phyloP scores from a whole-genome alignment of 192 early-diverging fungal species.

The Oehlia diaphana region DNA sequence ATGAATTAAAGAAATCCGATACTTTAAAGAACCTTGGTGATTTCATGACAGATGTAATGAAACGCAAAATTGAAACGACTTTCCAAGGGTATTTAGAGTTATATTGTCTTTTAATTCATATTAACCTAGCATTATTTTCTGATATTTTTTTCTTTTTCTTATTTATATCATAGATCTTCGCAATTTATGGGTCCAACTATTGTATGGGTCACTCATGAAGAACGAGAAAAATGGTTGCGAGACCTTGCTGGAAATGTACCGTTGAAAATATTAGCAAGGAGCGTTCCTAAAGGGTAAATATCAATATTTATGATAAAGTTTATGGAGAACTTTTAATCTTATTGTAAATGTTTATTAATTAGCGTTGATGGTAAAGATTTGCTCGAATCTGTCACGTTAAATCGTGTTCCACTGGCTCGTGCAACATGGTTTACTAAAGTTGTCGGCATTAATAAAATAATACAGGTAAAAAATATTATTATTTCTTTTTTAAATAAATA shows the following conservation, averaged over 20 bases:
- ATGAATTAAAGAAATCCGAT: slow-evolving; percentile 49
- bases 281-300: slow-evolving; percentile 38
- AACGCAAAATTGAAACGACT: slow-evolving; percentile 34
- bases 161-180: slow-evolving; percentile 34
- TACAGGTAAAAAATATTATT: slow-evolving; percentile 34
- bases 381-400: slow-evolving; percentile 52
- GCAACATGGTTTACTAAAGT: slow-evolving; percentile 75
- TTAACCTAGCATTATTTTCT: background rate
- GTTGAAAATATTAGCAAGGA: slow-evolving; percentile 47
- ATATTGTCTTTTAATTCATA: background rate
- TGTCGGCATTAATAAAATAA: slow-evolving; percentile 59
- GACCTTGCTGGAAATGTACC: slow-evolving; percentile 46
- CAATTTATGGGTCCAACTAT: slow-evolving; percentile 51
- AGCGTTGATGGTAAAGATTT: slow-evolving; percentile 64
- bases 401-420: slow-evolving; percentile 60
- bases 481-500: background rate
- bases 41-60: slow-evolving; percentile 37
- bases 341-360: background rate
- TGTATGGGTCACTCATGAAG: slow-evolving; percentile 43
- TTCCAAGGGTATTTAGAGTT: slow-evolving; percentile 33
- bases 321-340: background rate
- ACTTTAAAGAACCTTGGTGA: slow-evolving; percentile 39
- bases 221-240: slow-evolving; percentile 57
- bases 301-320: background rate
- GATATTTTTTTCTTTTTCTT: background rate